These are phyloP conservation scores for Ceratobasidium sp. DNA, from an alignment of 1,284 basidiomycete genomes.

Conservation along the genomic window DNA sequence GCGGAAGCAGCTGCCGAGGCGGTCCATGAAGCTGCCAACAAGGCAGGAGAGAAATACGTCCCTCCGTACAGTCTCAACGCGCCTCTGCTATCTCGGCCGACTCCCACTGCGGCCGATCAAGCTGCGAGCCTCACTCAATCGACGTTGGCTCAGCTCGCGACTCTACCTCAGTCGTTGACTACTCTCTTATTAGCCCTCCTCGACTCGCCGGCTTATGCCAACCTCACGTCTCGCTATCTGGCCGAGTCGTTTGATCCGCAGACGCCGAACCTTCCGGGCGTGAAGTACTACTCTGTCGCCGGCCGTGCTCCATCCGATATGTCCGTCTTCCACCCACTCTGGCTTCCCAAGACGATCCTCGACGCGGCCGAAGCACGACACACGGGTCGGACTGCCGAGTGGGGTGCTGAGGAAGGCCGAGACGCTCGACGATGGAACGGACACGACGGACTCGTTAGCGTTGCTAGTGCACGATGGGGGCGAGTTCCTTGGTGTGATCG, in stretches of 20 bases:
- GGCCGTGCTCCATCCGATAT: conserved; percentile 77
- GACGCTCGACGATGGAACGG: conserved; percentile 61
- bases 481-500: conserved; percentile 90
- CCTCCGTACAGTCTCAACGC: conserved; percentile 64
- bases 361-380: conserved; percentile 76
- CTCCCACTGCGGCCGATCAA: background rate
- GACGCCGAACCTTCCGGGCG: conserved; percentile 84
- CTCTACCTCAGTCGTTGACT: conserved; percentile 85
- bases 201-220: conserved; percentile 97
- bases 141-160: conserved; percentile 58
- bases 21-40: conserved; percentile 51
- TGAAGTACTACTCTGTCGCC: conserved; percentile 94
- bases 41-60: conserved; percentile 34
- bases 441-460: conserved; percentile 94
- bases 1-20: conserved; percentile 55
- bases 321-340: conserved; percentile 92
- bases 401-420: conserved; percentile 24
- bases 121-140: background rate
- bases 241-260: conserved; percentile 90
- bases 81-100: conserved; percentile 59
- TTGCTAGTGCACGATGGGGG: conserved; percentile 94
- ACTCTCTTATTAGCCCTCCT: conserved; percentile 91
- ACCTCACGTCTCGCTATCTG: conserved; percentile 90
- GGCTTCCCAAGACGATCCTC: conserved; percentile 95
- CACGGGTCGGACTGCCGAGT: conserved; percentile 26